A percentile compares a stretch with the other conserved stretches of the same genome.
These are phyloP conservation scores for Waitea zeae DNA, from an alignment of 1,284 basidiomycete species.

Conservation along the genomic window DNA sequence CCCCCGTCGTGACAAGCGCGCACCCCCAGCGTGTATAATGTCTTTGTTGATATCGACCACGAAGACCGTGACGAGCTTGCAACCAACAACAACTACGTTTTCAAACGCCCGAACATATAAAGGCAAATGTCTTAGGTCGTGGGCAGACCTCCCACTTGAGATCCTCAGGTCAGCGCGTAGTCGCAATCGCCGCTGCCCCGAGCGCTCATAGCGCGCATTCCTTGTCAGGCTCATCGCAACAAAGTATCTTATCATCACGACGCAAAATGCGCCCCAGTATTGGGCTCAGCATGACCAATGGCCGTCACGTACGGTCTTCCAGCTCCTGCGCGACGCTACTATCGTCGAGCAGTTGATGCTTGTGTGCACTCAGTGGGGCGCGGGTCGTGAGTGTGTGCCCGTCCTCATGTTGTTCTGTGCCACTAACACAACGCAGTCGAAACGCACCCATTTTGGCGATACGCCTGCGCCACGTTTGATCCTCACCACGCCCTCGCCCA, in stretches of 20 bases:
- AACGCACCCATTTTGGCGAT: constrained; percentile 40
- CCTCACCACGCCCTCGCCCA: constrained; percentile 24
- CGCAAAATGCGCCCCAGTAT: constrained; percentile 26
- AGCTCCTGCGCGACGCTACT: constrained; percentile 29
- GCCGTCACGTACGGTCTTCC: constrained; percentile 40
- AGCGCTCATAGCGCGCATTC: constrained; percentile 10
- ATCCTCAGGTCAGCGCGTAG: constrained; percentile 33
- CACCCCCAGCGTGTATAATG: background rate
- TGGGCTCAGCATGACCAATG: constrained; percentile 41
- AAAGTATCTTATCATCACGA: constrained; percentile 30
- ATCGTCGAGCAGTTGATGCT: constrained; percentile 46
- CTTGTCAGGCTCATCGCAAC: constrained; percentile 39
- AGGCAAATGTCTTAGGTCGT: constrained; percentile 50
- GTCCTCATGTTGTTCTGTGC: constrained; percentile 3
- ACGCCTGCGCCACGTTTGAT: constrained; percentile 34
- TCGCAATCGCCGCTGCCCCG: constrained; percentile 8
- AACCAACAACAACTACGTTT: background rate
- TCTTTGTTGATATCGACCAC: background rate
- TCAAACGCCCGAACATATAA: constrained; percentile 23
- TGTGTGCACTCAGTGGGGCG: constrained; percentile 23
- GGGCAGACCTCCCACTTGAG: constrained; percentile 53
- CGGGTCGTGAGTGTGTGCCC: constrained; percentile 21
- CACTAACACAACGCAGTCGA: constrained; percentile 20
- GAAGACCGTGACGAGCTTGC: background rate
- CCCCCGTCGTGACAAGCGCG: background rate